A percentile compares a stretch with the other conserved stretches of the same genome.
These are phyloP conservation scores for Leucosporidium creatinivorum DNA, from an alignment of 768 basidiomycete species.

Conservation along the genomic window DNA sequence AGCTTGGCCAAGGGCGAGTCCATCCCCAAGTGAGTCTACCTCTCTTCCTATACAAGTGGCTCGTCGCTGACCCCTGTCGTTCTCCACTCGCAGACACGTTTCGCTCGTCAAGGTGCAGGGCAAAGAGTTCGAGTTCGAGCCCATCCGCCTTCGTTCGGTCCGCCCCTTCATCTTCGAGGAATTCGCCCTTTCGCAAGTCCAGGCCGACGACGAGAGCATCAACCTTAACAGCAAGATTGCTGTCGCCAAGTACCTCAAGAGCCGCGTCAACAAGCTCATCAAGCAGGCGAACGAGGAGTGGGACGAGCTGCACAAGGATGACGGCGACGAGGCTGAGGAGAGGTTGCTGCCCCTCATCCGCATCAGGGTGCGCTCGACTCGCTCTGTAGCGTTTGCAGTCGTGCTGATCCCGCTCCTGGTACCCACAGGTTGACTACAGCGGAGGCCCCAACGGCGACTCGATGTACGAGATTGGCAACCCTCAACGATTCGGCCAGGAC, in stretches of 20 bases:
- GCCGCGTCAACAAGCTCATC: conserved; percentile 72
- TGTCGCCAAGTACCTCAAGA: conserved; percentile 12
- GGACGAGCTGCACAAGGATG: conserved; percentile 64
- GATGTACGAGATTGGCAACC: conserved; percentile 71
- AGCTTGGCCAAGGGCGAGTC: conserved; percentile 89
- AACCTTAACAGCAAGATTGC: conserved; percentile 65
- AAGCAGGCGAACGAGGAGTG: conserved; percentile 67
- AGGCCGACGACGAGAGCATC: conserved; percentile 68
- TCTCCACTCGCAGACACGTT: conserved; percentile 61
- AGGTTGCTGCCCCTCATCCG: conserved; percentile 57
- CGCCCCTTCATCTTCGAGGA: conserved; percentile 90
- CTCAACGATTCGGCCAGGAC: conserved; percentile 92
- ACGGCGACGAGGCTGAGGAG: conserved; percentile 44
- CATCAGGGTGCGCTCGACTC: conserved; percentile 14
- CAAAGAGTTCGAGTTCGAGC: conserved; percentile 76
- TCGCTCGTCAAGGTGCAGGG: conserved; percentile 80
- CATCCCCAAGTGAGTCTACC: conserved; percentile 63
- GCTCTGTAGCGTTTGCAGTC: not conserved
- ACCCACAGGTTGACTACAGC: conserved; percentile 37
- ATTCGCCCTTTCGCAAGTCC: conserved; percentile 53
- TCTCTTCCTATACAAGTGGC: not conserved
- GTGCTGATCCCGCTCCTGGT: too few relatives aligned
- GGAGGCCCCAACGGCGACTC: conserved; percentile 70
- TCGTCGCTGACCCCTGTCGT: not conserved
- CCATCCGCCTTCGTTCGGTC: conserved; percentile 80